Conservation (phyloP, 148 eudicot genomes). For the Spergularia marina region DNA sequence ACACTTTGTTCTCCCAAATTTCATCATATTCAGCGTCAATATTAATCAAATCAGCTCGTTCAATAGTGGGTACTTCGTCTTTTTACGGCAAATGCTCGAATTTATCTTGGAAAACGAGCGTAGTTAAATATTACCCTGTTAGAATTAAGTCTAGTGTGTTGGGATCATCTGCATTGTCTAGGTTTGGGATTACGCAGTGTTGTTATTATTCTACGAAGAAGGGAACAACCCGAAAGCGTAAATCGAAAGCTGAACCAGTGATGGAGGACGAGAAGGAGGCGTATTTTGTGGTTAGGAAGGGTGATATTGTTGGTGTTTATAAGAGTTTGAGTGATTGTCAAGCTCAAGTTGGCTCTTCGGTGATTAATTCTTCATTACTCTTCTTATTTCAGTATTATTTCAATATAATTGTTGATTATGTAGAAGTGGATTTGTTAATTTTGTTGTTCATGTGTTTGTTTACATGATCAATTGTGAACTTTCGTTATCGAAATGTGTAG, state of each 20-base stretch:
- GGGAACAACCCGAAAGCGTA: constrained; percentile 20
- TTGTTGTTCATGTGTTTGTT: neutral
- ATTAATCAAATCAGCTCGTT: constrained; percentile 21
- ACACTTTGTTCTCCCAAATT: constrained; percentile 24
- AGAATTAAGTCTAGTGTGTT: constrained; percentile 3
- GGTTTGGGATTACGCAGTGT: constrained; percentile 7
- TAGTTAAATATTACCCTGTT: constrained; percentile 9
- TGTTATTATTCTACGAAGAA: constrained; percentile 21
- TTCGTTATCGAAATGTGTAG: too few relatives aligned
- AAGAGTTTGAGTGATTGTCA: constrained; percentile 65
- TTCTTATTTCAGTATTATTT: neutral
- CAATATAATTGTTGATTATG: neutral
- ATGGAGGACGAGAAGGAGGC: constrained; percentile 53
- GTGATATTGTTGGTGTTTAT: constrained; percentile 71
- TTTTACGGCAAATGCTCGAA: constrained; percentile 16
- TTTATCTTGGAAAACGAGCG: constrained; percentile 17
- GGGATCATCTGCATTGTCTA: constrained; percentile 17
- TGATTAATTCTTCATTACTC: constrained; percentile 14
- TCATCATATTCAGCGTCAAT: constrained; percentile 19
- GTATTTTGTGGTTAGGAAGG: constrained; percentile 72
- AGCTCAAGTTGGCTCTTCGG: constrained; percentile 59
- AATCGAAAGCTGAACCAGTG: constrained; percentile 8
- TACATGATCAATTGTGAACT: neutral
- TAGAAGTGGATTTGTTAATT: neutral
- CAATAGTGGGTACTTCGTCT: constrained; percentile 11